Conservation (phyloP, 139 green algal species). For the Volvox reticuliferus region DNA sequence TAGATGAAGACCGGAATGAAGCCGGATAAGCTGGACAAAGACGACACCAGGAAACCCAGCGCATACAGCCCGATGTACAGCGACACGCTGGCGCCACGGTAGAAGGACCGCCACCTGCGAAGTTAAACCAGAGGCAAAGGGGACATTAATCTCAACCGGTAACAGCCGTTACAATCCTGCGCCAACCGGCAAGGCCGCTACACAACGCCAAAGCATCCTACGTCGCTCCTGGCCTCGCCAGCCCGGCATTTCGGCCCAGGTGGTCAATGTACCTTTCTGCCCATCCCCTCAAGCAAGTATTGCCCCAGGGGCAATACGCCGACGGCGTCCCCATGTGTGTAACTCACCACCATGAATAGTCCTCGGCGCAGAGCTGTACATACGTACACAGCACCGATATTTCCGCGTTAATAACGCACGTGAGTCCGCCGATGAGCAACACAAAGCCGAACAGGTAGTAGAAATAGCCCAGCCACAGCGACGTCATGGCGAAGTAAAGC, state of each 20-base stretch:
- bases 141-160: too few species aligned
- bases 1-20: constrained; percentile 88
- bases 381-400: constrained; percentile 90
- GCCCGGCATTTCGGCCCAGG: too few species aligned
- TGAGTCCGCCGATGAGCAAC: constrained; percentile 89
- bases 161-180: too few species aligned
- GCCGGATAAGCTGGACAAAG: constrained; percentile 77
- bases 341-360: constrained; percentile 94
- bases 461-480: constrained; percentile 93
- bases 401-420: constrained; percentile 89
- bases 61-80: constrained; percentile 78
- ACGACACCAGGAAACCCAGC: constrained; percentile 82
- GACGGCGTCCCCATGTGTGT: neutral
- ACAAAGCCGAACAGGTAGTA: constrained; percentile 98
- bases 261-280: too few species aligned
- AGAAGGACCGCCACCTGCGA: constrained; percentile 87
- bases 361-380: constrained; percentile 93
- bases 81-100: constrained; percentile 83
- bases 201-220: too few species aligned
- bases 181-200: too few species aligned
- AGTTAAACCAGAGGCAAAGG: too few species aligned
- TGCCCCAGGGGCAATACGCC: too few species aligned
- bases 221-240: too few species aligned
- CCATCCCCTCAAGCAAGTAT: too few species aligned
- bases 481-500: constrained; percentile 97